Percentiles rank a stretch among this genome's conserved stretches.
phyloP scores from a whole-genome alignment of 2,329 filamentous ascomycete species.

The Hortaea werneckii region DNA sequence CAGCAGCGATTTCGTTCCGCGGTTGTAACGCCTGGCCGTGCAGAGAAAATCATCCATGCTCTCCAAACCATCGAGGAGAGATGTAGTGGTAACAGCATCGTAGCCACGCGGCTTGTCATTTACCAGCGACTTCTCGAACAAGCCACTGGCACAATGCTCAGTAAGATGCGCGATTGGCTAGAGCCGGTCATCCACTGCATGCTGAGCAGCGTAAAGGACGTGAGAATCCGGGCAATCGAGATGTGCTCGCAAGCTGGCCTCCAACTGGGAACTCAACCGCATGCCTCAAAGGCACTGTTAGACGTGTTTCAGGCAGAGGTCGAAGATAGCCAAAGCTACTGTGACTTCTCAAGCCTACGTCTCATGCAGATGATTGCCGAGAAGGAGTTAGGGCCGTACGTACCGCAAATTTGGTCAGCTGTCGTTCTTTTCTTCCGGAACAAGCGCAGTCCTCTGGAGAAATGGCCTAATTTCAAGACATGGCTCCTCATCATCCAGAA shows the following conservation, averaged over 20 bases:
- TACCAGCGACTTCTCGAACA: constrained; percentile 71
- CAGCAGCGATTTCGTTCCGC: constrained; percentile 68
- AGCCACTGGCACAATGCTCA: constrained; percentile 58
- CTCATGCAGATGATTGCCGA: constrained; percentile 56
- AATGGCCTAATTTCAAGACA: constrained; percentile 59
- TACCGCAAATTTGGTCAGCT: constrained; percentile 84
- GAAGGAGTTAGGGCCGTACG: constrained; percentile 51
- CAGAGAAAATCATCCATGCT: constrained; percentile 58
- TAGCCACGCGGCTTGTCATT: constrained; percentile 65
- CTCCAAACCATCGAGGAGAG: constrained; percentile 64
- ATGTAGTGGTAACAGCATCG: constrained; percentile 68
- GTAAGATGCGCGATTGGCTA: constrained; percentile 65
- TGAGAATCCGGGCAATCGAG: constrained; percentile 62
- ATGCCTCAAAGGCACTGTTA: constrained; percentile 55
- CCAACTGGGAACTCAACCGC: constrained; percentile 57
- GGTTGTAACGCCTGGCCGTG: constrained; percentile 62
- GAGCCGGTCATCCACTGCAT: constrained; percentile 72
- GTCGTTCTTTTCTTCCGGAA: constrained; percentile 65
- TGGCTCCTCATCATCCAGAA: constrained; percentile 73
- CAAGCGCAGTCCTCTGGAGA: constrained; percentile 46
- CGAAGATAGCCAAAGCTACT: constrained; percentile 51
- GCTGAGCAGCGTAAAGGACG: constrained; percentile 67
- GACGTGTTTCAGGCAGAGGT: constrained; percentile 48
- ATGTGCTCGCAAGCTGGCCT: constrained; percentile 63
- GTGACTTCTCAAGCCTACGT: constrained; percentile 56